These are phyloP conservation scores for Ceratocystis eucalypticola DNA, from an alignment of 2,329 filamentous ascomycete species.

Conservation along the genomic window DNA sequence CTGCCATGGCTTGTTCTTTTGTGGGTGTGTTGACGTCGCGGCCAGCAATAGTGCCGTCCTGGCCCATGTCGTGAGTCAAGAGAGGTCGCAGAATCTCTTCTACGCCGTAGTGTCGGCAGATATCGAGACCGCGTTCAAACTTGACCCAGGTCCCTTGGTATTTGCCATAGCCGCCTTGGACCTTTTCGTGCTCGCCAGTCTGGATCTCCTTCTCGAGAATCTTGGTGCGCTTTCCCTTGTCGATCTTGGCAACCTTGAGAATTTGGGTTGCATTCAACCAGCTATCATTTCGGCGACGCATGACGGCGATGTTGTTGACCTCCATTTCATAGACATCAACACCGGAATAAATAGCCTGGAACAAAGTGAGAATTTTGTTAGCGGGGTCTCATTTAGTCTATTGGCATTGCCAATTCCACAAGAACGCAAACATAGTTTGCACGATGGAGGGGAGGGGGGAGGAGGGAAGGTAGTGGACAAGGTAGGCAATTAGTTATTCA, in stretches of 20 bases:
- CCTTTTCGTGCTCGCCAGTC: slow-evolving; percentile 92
- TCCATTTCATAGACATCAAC: slow-evolving; percentile 99
- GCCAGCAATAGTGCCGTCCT: slow-evolving; percentile 58
- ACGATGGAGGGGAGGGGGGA: slow-evolving; percentile 3
- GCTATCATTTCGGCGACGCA: slow-evolving; percentile 87
- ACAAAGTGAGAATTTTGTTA: neutral
- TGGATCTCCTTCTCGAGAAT: slow-evolving; percentile 96
- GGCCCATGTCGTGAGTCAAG: slow-evolving; percentile 66
- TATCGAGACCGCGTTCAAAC: slow-evolving; percentile 80
- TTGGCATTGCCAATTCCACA: too few species aligned
- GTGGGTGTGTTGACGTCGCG: slow-evolving; percentile 82
- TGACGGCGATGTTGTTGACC: slow-evolving; percentile 81
- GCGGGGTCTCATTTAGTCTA: neutral
- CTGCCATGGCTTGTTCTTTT: slow-evolving; percentile 97
- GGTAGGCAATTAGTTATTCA: too few species aligned
- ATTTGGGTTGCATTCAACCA: slow-evolving; percentile 99
- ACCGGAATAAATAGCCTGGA: slow-evolving; percentile 75
- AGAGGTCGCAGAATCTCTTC: slow-evolving; percentile 63
- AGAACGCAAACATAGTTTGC: slow-evolving; percentile 13
- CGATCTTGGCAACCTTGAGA: slow-evolving; percentile 89
- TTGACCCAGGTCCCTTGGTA: slow-evolving; percentile 99
- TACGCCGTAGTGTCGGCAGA: slow-evolving; percentile 69
- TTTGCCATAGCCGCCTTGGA: slow-evolving; percentile 95
- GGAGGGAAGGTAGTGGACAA: neutral
- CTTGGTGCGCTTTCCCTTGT: slow-evolving; percentile 95